These are phyloP conservation scores for Pulveroboletus sp. DNA, from an alignment of 768 basidiomycete species.

Conservation along the genomic window DNA sequence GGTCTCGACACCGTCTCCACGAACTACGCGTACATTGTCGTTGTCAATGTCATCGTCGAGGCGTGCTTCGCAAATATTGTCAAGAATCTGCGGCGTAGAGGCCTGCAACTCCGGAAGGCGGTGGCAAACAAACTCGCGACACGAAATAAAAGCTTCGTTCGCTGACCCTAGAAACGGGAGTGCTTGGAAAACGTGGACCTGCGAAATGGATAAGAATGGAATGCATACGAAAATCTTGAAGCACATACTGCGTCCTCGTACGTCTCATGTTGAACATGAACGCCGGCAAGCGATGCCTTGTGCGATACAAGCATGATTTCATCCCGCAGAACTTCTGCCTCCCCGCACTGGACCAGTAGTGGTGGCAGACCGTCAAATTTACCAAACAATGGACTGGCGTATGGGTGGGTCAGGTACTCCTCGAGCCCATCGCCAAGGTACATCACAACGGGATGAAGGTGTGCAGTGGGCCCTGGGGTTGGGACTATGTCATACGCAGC, in stretches of 20 bases:
- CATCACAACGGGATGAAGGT: conserved; percentile 91
- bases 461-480: conserved; percentile 67
- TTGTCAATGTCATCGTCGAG: conserved; percentile 72
- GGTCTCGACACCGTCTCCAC: conserved; percentile 69
- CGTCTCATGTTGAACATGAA: conserved; percentile 81
- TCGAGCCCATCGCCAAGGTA: conserved; percentile 84
- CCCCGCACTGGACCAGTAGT: conserved; percentile 87
- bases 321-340: conserved; percentile 93
- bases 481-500: conserved; percentile 83
- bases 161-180: conserved; percentile 75
- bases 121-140: conserved; percentile 64
- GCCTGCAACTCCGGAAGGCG: conserved; percentile 54
- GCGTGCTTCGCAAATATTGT: conserved; percentile 50
- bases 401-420: conserved; percentile 90
- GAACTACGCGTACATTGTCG: conserved; percentile 62
- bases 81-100: conserved; percentile 51
- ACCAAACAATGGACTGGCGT: conserved; percentile 93
- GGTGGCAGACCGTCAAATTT: conserved; percentile 85
- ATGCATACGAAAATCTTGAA: not conserved
- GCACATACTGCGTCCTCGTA: conserved; percentile 84
- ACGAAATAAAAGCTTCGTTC: conserved; percentile 66
- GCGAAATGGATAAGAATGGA: conserved; percentile 2
- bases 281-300: conserved; percentile 86
- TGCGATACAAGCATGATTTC: conserved; percentile 90
- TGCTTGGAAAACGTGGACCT: conserved; percentile 91